Evolutionary conservation across 2,329 filamentous ascomycete species (phyloP).

Genomic region (Helminthosporium solani): DNA sequence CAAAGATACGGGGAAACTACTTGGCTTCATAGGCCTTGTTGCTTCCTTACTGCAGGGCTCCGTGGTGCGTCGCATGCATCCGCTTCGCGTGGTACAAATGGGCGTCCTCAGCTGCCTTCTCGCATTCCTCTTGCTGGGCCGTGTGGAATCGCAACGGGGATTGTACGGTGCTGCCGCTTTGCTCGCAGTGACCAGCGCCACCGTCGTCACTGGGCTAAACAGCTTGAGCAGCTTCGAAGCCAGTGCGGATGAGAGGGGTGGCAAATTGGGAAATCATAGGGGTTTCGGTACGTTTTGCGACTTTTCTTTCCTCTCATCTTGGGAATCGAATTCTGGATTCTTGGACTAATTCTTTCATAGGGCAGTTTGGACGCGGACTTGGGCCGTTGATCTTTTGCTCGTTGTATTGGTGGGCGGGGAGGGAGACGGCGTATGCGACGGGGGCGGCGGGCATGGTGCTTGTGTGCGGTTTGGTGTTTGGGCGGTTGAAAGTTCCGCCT

Average conservation of each 20-base stretch:
- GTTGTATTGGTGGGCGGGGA: slow-evolving; percentile 96
- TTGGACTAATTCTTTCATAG: slow-evolving; percentile 48
- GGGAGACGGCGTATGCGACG: slow-evolving; percentile 78
- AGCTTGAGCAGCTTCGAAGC: slow-evolving; percentile 91
- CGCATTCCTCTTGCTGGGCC: slow-evolving; percentile 77
- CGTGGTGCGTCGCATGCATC: slow-evolving; percentile 82
- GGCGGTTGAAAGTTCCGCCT: slow-evolving; percentile 66
- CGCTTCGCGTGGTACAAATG: slow-evolving; percentile 74
- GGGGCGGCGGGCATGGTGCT: slow-evolving; percentile 78
- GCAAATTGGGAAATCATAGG: slow-evolving; percentile 80
- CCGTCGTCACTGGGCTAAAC: slow-evolving; percentile 91
- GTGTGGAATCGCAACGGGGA: slow-evolving; percentile 64
- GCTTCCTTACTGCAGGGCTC: slow-evolving; percentile 91
- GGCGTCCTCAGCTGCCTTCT: slow-evolving; percentile 75
- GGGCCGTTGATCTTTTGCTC: slow-evolving; percentile 91
- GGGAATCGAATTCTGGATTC: no score
- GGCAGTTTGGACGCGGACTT: slow-evolving; percentile 82
- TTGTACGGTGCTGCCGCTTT: slow-evolving; percentile 82
- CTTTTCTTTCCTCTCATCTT: no score
- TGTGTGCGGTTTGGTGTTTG: slow-evolving; percentile 71
- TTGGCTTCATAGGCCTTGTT: slow-evolving; percentile 88
- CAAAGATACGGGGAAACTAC: slow-evolving; percentile 76
- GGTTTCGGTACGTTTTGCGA: slow-evolving; percentile 52
- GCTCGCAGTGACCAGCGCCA: slow-evolving; percentile 86
- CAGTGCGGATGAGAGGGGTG: slow-evolving; percentile 73